Percentiles rank a stretch among this genome's conserved stretches.
phyloP scores from a whole-genome alignment of 1,139 yeast genomes.

The Saccharomyces uvarum region DNA sequence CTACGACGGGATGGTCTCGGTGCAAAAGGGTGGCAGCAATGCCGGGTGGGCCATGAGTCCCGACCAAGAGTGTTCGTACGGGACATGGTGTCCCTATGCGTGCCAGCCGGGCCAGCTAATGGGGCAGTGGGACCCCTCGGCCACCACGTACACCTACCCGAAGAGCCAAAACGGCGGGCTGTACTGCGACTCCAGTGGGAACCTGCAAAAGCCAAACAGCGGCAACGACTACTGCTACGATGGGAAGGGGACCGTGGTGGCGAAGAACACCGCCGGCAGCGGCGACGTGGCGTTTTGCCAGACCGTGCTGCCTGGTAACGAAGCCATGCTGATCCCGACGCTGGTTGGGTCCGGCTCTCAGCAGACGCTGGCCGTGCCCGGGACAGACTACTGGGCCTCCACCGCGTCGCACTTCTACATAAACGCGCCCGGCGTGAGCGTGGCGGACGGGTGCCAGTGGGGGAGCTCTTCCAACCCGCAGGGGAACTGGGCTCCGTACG shows the following conservation, averaged over 20 bases:
- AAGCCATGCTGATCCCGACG: slow-evolving; percentile 88
- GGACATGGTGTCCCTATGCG: slow-evolving; percentile 80
- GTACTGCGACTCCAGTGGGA: slow-evolving; percentile 64
- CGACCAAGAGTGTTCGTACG: slow-evolving; percentile 65
- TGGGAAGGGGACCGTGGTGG: slow-evolving; percentile 67
- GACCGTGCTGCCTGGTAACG: slow-evolving; percentile 88
- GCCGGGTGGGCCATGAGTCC: slow-evolving; percentile 88
- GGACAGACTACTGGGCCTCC: slow-evolving; percentile 59
- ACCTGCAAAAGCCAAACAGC: slow-evolving; percentile 53
- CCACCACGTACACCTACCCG: slow-evolving; percentile 56
- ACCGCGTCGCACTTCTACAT: slow-evolving; percentile 85
- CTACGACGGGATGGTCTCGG: slow-evolving; percentile 56
- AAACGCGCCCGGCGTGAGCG: slow-evolving; percentile 78
- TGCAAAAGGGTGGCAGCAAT: slow-evolving; percentile 49
- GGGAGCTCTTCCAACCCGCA: slow-evolving; percentile 57
- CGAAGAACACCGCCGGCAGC: slow-evolving; percentile 44
- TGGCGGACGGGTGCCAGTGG: slow-evolving; percentile 78
- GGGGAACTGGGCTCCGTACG: slow-evolving; percentile 92
- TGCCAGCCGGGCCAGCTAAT: slow-evolving; percentile 77
- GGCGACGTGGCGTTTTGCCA: slow-evolving; percentile 75
- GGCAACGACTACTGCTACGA: slow-evolving; percentile 59
- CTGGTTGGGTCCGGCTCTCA: slow-evolving; percentile 42
- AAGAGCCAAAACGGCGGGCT: slow-evolving; percentile 75
- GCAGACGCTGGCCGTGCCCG: slow-evolving; percentile 72
- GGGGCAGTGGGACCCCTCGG: slow-evolving; percentile 68